phyloP scores from a whole-genome alignment of 805 yeast species.

The Candida dajiaensis region DNA sequence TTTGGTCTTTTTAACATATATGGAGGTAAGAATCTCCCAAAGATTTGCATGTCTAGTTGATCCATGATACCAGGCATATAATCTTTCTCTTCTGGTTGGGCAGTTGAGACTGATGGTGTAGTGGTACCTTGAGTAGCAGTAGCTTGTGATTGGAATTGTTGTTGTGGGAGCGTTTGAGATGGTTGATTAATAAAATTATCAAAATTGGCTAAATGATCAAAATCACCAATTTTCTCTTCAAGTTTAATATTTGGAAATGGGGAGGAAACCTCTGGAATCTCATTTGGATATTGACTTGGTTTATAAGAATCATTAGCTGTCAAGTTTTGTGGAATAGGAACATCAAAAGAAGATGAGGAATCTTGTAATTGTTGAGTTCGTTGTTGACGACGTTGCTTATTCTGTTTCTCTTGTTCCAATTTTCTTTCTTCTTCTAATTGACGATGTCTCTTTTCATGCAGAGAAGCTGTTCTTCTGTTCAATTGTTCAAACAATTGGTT shows the following conservation, averaged over 20 bases:
- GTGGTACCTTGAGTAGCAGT: neutral
- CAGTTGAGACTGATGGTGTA: neutral
- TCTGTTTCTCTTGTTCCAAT: slow-evolving; percentile 6
- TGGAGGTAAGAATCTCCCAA: slow-evolving; percentile 80
- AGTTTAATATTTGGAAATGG: slow-evolving; percentile 15
- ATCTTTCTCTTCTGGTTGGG: slow-evolving; percentile 8
- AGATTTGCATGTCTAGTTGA: slow-evolving; percentile 75
- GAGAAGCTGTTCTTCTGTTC: slow-evolving; percentile 61
- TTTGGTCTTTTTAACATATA: slow-evolving; percentile 52
- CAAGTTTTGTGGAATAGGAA: slow-evolving; percentile 24
- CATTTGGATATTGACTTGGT: neutral
- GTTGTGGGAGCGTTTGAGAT: neutral
- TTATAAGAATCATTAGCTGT: slow-evolving; percentile 6
- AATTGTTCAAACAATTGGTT: slow-evolving; percentile 76
- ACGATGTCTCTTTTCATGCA: slow-evolving; percentile 25
- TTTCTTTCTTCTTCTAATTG: slow-evolving; percentile 2
- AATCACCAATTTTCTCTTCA: slow-evolving; percentile 18
- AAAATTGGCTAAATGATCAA: slow-evolving; percentile 25
- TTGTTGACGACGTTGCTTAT: slow-evolving; percentile 8
- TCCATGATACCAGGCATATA: slow-evolving; percentile 83
- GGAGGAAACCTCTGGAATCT: slow-evolving; percentile 5
- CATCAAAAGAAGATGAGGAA: slow-evolving; percentile 4
- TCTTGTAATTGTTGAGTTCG: slow-evolving; percentile 6
- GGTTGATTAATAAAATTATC: slow-evolving; percentile 25
- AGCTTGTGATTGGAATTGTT: neutral